A percentile compares a stretch with the other conserved stretches of the same genome.
phyloP scores from a whole-genome alignment of 352 stramenopile genomes.

The Phytophthora capsici region DNA sequence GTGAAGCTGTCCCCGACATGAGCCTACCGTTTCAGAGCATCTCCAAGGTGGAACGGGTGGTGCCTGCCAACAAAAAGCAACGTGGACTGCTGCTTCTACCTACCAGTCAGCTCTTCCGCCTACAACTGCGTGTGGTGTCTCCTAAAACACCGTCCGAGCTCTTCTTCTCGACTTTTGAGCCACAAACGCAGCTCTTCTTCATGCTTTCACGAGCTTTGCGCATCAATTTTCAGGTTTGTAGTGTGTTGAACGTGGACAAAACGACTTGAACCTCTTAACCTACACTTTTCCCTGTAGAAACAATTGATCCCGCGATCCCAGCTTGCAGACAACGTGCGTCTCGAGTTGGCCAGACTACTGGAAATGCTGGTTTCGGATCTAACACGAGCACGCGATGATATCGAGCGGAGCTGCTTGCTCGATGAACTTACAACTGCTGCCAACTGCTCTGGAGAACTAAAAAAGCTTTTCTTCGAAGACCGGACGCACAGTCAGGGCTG shows the following conservation, averaged over 20 bases:
- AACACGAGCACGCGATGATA: constrained; percentile 11
- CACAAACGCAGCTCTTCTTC: constrained; percentile 62
- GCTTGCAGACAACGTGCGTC: constrained; percentile 13
- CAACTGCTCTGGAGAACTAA: constrained; percentile 38
- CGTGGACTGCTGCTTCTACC: constrained; percentile 52
- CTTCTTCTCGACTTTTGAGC: constrained; percentile 73
- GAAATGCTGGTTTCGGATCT: constrained; percentile 46
- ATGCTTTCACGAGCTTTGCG: constrained; percentile 46
- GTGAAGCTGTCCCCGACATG: constrained; percentile 21
- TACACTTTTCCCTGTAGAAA: constrained; percentile 4
- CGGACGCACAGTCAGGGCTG: constrained; percentile 35
- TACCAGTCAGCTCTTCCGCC: constrained; percentile 59
- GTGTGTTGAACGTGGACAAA: no score
- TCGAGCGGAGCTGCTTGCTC: constrained; percentile 40
- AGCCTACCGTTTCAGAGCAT: constrained; percentile 38
- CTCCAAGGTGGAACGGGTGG: constrained; percentile 42
- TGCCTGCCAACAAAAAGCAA: constrained; percentile 44
- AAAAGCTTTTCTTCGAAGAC: constrained; percentile 63
- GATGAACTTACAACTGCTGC: constrained; percentile 54
- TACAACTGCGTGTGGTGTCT: constrained; percentile 30
- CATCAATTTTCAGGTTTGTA: constrained; percentile 55
- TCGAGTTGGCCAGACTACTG: constrained; percentile 42
- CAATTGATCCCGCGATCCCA: constrained; percentile 29
- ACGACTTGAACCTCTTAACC: no score
- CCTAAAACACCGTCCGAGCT: constrained; percentile 25